These are phyloP conservation scores for Salix arbutifolia DNA, from an alignment of 345 rosid species.

Conservation along the genomic window DNA sequence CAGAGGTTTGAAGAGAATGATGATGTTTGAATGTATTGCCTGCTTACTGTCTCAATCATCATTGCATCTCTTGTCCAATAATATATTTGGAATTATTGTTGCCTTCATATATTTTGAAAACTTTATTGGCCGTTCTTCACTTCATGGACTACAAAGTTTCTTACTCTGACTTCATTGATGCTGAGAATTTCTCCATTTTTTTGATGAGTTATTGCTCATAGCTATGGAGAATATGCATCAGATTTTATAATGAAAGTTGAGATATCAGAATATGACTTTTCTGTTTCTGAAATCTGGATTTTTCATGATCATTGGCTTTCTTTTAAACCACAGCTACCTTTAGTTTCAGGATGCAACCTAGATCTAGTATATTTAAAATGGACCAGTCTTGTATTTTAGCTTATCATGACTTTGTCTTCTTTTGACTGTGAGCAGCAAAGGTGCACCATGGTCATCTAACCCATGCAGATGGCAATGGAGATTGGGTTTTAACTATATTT, in stretches of 20 bases:
- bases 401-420: slow-evolving; percentile 4
- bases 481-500: slow-evolving; percentile 94
- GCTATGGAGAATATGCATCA: not conserved
- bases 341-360: not conserved
- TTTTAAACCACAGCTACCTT: not conserved
- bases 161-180: too few species aligned
- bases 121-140: too few species aligned
- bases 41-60: not conserved
- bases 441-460: slow-evolving; percentile 82
- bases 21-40: not conserved
- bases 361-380: not conserved
- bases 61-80: too few species aligned
- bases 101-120: too few species aligned
- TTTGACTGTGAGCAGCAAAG: slow-evolving; percentile 52
- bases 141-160: too few species aligned
- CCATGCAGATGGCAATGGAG: slow-evolving; percentile 94
- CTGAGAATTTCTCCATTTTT: not conserved
- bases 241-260: not conserved
- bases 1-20: not conserved
- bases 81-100: too few species aligned
- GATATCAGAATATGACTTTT: not conserved
- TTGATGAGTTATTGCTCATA: not conserved
- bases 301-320: not conserved
- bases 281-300: not conserved
- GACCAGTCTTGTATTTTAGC: not conserved